phyloP scores from a whole-genome alignment of 495 filamentous ascomycete species.

The Entonaema liquescens region DNA sequence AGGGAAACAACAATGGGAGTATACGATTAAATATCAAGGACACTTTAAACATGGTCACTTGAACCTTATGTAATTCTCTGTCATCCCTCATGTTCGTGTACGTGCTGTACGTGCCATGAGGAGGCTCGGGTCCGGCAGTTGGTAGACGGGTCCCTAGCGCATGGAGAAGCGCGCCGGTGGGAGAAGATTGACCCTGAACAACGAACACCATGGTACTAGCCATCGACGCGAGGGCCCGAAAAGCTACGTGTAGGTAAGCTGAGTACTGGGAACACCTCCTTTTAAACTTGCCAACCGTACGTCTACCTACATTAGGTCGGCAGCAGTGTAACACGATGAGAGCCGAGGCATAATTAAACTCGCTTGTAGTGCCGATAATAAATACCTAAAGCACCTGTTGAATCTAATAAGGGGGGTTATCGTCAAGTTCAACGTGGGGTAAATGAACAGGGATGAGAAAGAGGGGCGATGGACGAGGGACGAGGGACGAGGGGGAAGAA shows the following conservation, averaged over 20 bases:
- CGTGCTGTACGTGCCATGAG: conserved; percentile 10
- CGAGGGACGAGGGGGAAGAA: conserved; percentile 10
- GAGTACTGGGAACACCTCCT: not conserved
- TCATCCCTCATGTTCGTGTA: conserved; percentile 14
- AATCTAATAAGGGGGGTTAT: not conserved
- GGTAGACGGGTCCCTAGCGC: conserved; percentile 10
- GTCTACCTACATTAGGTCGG: not conserved
- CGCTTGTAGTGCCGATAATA: conserved; percentile 4
- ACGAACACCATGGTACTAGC: not conserved
- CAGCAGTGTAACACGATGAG: not conserved
- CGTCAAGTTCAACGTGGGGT: conserved; percentile 22
- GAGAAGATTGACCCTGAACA: conserved; percentile 35
- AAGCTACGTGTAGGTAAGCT: not conserved
- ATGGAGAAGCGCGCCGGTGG: conserved; percentile 8
- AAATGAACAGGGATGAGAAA: conserved; percentile 1
- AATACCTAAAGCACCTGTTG: not conserved
- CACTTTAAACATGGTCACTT: not conserved
- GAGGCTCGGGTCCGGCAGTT: conserved; percentile 36
- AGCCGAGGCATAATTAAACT: not conserved
- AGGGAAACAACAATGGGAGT: not conserved
- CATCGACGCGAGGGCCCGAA: conserved; percentile 1
- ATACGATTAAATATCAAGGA: not conserved
- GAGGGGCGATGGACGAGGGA: conserved; percentile 1
- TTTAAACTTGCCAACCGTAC: not conserved
- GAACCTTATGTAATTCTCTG: conserved; percentile 39